These are phyloP conservation scores for Exophiala sp. DNA, from an alignment of 2,329 filamentous ascomycete species.

Conservation along the genomic window DNA sequence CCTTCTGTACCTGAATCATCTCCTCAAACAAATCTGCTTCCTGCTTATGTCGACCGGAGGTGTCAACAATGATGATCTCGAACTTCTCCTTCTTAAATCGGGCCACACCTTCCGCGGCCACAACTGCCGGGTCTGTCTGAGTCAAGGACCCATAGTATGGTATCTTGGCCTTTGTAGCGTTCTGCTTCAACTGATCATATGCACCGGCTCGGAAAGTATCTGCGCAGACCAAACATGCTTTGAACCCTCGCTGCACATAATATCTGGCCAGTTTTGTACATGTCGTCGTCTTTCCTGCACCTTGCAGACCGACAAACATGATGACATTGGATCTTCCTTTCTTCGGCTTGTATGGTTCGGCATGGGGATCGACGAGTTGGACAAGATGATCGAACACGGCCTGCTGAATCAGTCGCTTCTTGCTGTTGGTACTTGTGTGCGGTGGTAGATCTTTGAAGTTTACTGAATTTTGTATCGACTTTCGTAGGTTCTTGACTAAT, in stretches of 20 bases:
- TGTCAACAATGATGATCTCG: constrained; percentile 98
- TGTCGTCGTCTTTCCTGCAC: constrained; percentile 95
- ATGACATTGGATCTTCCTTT: constrained; percentile 96
- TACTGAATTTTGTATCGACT: constrained; percentile 82
- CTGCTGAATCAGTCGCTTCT: constrained; percentile 97
- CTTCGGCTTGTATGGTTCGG: constrained; percentile 91
- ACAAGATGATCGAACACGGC: constrained; percentile 96
- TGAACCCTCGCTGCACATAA: constrained; percentile 91
- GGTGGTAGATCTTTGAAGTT: constrained; percentile 92
- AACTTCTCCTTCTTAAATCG: constrained; percentile 99
- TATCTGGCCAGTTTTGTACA: constrained; percentile 95
- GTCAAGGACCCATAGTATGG: constrained; percentile 96
- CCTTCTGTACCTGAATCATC: constrained; percentile 93
- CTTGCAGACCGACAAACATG: constrained; percentile 98
- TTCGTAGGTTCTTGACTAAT: constrained; percentile 83
- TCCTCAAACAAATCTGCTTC: constrained; percentile 93
- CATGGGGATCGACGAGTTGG: constrained; percentile 88
- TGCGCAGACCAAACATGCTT: constrained; percentile 87
- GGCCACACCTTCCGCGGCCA: constrained; percentile 90
- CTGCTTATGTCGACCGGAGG: constrained; percentile 87
- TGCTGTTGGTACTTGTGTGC: constrained; percentile 66
- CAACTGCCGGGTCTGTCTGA: constrained; percentile 88
- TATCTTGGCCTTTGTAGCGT: constrained; percentile 97
- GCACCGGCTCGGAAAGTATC: constrained; percentile 98
- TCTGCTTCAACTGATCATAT: constrained; percentile 97